phyloP scores from a whole-genome alignment of 1,284 basidiomycete genomes.

The Ceraceosorus guamensis region DNA sequence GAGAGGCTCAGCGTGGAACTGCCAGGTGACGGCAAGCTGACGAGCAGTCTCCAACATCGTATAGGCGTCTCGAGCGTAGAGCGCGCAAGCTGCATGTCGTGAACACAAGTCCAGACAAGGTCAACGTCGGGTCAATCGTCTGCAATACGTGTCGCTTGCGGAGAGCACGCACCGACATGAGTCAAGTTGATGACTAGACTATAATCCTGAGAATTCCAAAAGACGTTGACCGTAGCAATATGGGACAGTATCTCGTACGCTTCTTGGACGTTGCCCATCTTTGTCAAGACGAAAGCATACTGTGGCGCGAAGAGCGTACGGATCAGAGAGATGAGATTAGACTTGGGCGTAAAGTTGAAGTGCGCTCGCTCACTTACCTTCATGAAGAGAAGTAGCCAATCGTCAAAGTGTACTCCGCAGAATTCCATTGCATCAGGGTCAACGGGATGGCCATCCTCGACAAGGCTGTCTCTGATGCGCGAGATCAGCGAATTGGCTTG shows the following conservation, averaged over 20 bases:
- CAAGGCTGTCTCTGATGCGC: constrained; percentile 65
- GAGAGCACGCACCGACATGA: constrained; percentile 21
- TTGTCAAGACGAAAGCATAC: constrained; percentile 76
- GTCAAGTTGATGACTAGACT: constrained; percentile 28
- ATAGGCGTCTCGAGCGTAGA: constrained; percentile 31
- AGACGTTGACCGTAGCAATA: constrained; percentile 55
- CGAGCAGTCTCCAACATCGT: constrained; percentile 24
- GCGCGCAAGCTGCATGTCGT: constrained; percentile 21
- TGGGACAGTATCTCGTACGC: constrained; percentile 68
- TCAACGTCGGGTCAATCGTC: too few species aligned
- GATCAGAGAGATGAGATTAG: too few species aligned
- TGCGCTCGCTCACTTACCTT: constrained; percentile 59
- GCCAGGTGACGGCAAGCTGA: constrained; percentile 28
- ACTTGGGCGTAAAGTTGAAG: neutral
- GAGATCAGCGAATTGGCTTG: constrained; percentile 56
- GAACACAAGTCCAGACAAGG: constrained; percentile 13
- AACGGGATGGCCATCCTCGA: constrained; percentile 50
- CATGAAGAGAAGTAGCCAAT: constrained; percentile 78
- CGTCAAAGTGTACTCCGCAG: constrained; percentile 72
- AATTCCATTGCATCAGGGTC: constrained; percentile 51
- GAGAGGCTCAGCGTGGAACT: constrained; percentile 39
- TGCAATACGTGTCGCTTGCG: too few species aligned
- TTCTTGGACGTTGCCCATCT: constrained; percentile 54
- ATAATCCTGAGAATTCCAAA: constrained; percentile 30
- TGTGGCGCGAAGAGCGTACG: too few species aligned